Evolutionary conservation across 108 stramenopile genomes (phyloP).

Genomic region (Stephanodiscus minutulus): DNA sequence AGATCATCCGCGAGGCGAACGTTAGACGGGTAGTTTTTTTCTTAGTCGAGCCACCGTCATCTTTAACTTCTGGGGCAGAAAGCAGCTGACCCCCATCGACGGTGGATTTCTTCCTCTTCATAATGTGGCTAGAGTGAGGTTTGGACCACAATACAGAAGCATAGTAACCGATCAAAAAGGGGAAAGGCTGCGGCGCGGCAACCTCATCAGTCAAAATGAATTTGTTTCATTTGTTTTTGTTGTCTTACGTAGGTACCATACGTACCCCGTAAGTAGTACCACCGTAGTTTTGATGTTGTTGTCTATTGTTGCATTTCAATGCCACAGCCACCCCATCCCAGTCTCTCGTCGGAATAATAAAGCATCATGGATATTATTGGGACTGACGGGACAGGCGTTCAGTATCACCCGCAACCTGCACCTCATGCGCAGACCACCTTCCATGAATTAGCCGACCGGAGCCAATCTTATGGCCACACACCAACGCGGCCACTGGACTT

Average conservation of each 20-base stretch:
- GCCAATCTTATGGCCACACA: slow-evolving; percentile 23
- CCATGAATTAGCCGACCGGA: slow-evolving; percentile 24
- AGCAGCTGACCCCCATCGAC: not conserved
- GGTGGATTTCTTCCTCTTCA: slow-evolving; percentile 43
- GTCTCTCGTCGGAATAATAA: not conserved
- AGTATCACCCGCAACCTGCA: slow-evolving; percentile 39
- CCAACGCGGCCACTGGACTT: slow-evolving; percentile 79
- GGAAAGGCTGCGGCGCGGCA: no score
- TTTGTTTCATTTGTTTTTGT: no score
- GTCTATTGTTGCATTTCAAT: no score
- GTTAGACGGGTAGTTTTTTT: slow-evolving; percentile 21
- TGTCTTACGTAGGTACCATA: no score
- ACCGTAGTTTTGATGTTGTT: no score
- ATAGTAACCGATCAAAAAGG: no score
- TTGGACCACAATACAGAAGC: no score
- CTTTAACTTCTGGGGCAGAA: slow-evolving; percentile 1
- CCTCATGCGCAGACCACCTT: slow-evolving; percentile 36
- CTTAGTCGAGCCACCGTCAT: slow-evolving; percentile 30
- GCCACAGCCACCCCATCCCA: no score
- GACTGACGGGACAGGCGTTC: slow-evolving; percentile 38
- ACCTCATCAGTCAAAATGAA: no score
- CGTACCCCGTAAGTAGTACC: no score
- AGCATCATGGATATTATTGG: slow-evolving; percentile 3
- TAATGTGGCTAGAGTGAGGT: slow-evolving; percentile 1
- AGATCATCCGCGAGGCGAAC: not conserved